Base-by-base conservation (phyloP, 1,139 yeast species). In the Magnusiomyces paraingens region DNA sequence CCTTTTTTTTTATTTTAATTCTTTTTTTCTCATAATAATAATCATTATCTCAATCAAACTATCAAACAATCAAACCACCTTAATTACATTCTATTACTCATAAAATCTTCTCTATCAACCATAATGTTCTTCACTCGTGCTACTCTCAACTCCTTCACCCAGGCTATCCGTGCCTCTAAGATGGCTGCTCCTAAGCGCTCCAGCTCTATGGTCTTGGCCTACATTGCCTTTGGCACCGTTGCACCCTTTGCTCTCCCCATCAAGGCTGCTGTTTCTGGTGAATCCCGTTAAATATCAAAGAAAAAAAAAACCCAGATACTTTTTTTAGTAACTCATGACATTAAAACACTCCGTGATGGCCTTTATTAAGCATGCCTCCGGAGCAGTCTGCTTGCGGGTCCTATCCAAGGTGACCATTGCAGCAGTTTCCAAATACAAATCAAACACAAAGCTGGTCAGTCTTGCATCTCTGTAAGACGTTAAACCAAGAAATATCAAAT, bases 211-310 rank as follows among this genome's bases (percentile, higher is more conserved):
- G 52, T 54, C 14, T 15, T 54, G 26, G 47, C 50, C 17, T 54
- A 54, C 49, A 54, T 54, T 22, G 32, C 54, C 36, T 51, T 47
- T 17, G 57, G 57, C 14, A 44, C 51, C 42, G 47, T 54, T 3
- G 50, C 54, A 5, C 57, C 57, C 5, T 54, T 54, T 54, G 54
- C 48, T n/a, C 43, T 54, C 11, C 57, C 57, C 12, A 29, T 54
- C 29, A 54, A 54, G 44, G 51, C 52, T 51, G 26, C 52, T 15
- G 36, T 54, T 15, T 32, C 41, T 17, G 32, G 32, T 26, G 32
- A 26, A 26, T 26, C 32, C 32, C 32, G 32, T 26, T 26, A 49
- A 49, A 38, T 26, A 17, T 14, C 44, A 40, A 17, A 20, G 14
- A 12, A 35, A 26, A 26, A 26, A 8, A 26, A 26, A 26, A 4